Conservation (phyloP, 208 protist species). For the Wallacemonas sp. region DNA sequence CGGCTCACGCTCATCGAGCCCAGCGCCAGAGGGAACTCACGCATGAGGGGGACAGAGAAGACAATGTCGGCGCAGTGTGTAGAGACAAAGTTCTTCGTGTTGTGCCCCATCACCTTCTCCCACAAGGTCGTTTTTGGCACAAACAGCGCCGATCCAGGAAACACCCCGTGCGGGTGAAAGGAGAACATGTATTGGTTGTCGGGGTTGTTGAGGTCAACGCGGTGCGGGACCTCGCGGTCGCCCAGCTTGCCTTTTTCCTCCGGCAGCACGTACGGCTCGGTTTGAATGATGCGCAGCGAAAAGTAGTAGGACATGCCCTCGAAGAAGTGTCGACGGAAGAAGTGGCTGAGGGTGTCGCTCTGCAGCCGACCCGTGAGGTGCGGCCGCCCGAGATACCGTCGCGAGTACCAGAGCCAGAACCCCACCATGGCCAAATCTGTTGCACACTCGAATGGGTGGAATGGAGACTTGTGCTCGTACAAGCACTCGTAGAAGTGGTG, state of each 20-base stretch:
- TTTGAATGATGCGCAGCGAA: slow-evolving; percentile 38
- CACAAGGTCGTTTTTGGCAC: slow-evolving; percentile 40
- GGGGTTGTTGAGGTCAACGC: slow-evolving; percentile 52
- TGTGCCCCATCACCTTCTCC: slow-evolving; percentile 37
- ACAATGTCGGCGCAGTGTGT: slow-evolving; percentile 64
- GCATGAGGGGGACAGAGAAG: slow-evolving; percentile 66
- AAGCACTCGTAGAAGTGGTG: slow-evolving; percentile 68
- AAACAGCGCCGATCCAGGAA: slow-evolving; percentile 48
- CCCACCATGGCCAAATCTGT: slow-evolving; percentile 36
- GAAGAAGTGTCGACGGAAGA: slow-evolving; percentile 65
- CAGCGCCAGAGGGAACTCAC: slow-evolving; percentile 49
- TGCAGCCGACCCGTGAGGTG: slow-evolving; percentile 58
- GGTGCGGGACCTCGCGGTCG: slow-evolving; percentile 9
- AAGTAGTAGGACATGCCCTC: slow-evolving; percentile 64
- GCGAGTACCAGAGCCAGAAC: slow-evolving; percentile 77
- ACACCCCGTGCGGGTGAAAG: slow-evolving; percentile 79
- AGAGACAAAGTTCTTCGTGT: slow-evolving; percentile 33
- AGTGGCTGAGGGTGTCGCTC: slow-evolving; percentile 23
- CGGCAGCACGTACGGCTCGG: slow-evolving; percentile 26
- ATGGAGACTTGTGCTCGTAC: slow-evolving; percentile 26
- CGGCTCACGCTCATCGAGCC: slow-evolving; percentile 49
- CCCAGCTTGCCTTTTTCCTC: slow-evolving; percentile 10
- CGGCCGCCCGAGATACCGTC: slow-evolving; percentile 49
- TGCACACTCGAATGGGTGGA: slow-evolving; percentile 40
- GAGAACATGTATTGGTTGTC: slow-evolving; percentile 68